These are phyloP conservation scores for Triticum dicoccoides DNA, from an alignment of 176 grass and related monocot genomes.

Conservation along the genomic window DNA sequence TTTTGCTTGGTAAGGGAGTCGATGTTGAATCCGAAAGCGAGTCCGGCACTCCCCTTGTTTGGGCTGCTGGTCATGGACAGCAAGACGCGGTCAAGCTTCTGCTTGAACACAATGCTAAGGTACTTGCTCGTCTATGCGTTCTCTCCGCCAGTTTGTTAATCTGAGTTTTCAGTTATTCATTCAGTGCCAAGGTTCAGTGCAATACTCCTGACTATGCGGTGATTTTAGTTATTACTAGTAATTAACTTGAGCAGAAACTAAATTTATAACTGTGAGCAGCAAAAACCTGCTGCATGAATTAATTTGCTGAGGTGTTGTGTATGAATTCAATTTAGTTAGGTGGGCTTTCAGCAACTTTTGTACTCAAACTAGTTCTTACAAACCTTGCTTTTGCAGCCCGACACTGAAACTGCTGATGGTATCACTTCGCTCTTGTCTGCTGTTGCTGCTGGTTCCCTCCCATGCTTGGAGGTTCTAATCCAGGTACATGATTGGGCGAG, in stretches of 20 bases:
- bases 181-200: neutral
- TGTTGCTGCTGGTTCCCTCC: constrained; percentile 78
- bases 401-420: constrained; percentile 80
- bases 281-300: neutral
- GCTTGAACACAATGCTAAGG: constrained; percentile 71
- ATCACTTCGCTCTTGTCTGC: constrained; percentile 82
- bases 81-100: constrained; percentile 68
- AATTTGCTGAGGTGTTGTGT: neutral
- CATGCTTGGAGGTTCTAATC: constrained; percentile 77
- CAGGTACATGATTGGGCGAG: constrained; percentile 42
- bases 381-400: constrained; percentile 45
- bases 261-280: neutral
- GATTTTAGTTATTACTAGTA: neutral
- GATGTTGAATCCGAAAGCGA: constrained; percentile 92
- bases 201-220: neutral
- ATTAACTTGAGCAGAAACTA: neutral
- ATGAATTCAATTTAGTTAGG: neutral
- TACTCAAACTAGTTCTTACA: neutral
- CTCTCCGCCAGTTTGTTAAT: neutral
- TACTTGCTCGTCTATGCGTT: neutral
- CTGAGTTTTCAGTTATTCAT: neutral
- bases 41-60: constrained; percentile 71
- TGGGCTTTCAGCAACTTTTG: neutral
- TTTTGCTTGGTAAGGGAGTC: constrained; percentile 67
- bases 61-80: constrained; percentile 85